These are phyloP conservation scores for Ceratocystis harringtonii DNA, from an alignment of 2,329 filamentous ascomycete genomes.

Conservation along the genomic window DNA sequence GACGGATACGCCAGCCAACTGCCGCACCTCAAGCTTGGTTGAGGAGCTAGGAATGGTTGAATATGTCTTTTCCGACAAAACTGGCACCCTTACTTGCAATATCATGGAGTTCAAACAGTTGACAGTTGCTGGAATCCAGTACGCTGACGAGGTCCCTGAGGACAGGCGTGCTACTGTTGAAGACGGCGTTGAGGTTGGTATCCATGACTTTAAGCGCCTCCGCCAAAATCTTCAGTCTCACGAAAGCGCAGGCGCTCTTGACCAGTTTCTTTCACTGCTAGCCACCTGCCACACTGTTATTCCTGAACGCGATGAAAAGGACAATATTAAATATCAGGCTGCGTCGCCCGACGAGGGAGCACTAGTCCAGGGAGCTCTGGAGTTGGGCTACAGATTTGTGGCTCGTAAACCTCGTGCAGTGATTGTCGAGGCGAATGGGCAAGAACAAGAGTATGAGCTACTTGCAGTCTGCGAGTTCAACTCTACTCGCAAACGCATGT, in stretches of 20 bases:
- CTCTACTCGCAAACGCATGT: slow-evolving; percentile 82
- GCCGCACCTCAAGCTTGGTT: slow-evolving; percentile 87
- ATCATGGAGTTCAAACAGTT: slow-evolving; percentile 98
- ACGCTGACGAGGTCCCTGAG: slow-evolving; percentile 81
- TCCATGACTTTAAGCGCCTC: slow-evolving; percentile 71
- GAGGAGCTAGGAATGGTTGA: slow-evolving; percentile 97
- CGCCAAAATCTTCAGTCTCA: slow-evolving; percentile 49
- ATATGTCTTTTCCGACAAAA: slow-evolving; percentile 98
- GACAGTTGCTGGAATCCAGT: slow-evolving; percentile 84
- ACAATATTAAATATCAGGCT: slow-evolving; percentile 90
- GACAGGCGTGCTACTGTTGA: slow-evolving; percentile 73
- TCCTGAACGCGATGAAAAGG: slow-evolving; percentile 69
- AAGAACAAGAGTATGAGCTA: slow-evolving; percentile 70
- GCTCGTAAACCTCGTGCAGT: slow-evolving; percentile 82
- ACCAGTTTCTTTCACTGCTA: slow-evolving; percentile 78
- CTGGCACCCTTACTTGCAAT: slow-evolving; percentile 88
- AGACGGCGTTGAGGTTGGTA: slow-evolving; percentile 61
- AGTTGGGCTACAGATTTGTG: slow-evolving; percentile 76
- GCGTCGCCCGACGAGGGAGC: slow-evolving; percentile 95
- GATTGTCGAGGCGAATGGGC: slow-evolving; percentile 60
- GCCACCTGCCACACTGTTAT: slow-evolving; percentile 95
- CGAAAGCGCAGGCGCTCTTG: slow-evolving; percentile 35
- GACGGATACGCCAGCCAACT: slow-evolving; percentile 88
- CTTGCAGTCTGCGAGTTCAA: slow-evolving; percentile 99
- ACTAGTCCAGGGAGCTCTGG: slow-evolving; percentile 79